Percentiles rank a stretch among this genome's conserved stretches.
phyloP scores from a whole-genome alignment of 2,329 filamentous ascomycete species.

The Hawksworthiomyces lignivorus region DNA sequence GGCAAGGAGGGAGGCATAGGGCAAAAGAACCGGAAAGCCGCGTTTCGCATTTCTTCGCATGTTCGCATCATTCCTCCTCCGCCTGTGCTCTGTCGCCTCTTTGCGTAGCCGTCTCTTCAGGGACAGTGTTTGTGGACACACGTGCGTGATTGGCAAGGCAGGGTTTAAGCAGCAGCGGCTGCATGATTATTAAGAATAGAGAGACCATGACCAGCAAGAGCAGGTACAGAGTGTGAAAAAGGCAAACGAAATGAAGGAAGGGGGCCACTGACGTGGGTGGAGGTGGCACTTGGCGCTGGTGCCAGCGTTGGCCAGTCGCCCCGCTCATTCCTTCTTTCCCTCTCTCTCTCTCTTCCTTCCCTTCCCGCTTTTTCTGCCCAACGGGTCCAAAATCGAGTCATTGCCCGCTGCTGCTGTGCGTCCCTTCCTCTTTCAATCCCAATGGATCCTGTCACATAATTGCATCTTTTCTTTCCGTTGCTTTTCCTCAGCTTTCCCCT shows the following conservation, averaged over 20 bases:
- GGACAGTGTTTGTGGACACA: too few relatives aligned
- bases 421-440: background rate
- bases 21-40: too few relatives aligned
- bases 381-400: slow-evolving; percentile 5
- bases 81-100: background rate
- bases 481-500: slow-evolving; percentile 1
- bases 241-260: too few relatives aligned
- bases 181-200: background rate
- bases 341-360: background rate
- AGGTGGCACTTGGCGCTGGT: slow-evolving; percentile 3
- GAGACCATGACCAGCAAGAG: too few relatives aligned
- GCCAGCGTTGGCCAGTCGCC: slow-evolving; percentile 7
- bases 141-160: slow-evolving; percentile 9
- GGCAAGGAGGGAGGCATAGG: too few relatives aligned
- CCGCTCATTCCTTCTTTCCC: slow-evolving; percentile 9
- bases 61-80: too few relatives aligned
- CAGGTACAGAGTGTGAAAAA: too few relatives aligned
- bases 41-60: too few relatives aligned
- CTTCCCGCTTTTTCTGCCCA: slow-evolving; percentile 1
- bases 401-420: slow-evolving; percentile 1
- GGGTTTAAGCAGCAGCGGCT: too few relatives aligned
- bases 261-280: too few relatives aligned
- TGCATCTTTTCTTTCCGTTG: too few relatives aligned
- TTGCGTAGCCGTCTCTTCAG: background rate
- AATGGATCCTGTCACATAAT: too few relatives aligned